These are phyloP conservation scores for Ogataea methylovora DNA, from an alignment of 805 yeast genomes.

Conservation along the genomic window DNA sequence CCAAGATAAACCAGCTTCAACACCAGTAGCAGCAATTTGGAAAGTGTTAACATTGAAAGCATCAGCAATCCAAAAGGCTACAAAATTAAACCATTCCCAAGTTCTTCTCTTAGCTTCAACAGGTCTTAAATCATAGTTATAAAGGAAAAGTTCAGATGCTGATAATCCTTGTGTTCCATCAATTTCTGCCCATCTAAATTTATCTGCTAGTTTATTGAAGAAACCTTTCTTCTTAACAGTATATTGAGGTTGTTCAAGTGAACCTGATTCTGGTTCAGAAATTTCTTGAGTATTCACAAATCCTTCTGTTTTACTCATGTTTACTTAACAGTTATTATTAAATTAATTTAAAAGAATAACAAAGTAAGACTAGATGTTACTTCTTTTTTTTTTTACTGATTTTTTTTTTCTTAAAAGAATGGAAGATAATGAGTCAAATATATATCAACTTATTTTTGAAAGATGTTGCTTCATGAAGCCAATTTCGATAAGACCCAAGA, in stretches of 20 bases:
- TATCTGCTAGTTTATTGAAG: background rate
- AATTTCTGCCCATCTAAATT: constrained; percentile 13
- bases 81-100: constrained; percentile 83
- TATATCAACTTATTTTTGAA: too few relatives aligned
- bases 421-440: too few relatives aligned
- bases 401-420: too few relatives aligned
- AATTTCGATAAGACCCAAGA: too few relatives aligned
- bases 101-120: constrained; percentile 65
- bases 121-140: constrained; percentile 72
- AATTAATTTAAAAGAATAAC: background rate
- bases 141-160: constrained; percentile 55
- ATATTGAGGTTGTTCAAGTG: background rate
- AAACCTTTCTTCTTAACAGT: background rate
- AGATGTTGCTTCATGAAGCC: too few relatives aligned
- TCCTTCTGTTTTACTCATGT: background rate
- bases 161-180: constrained; percentile 31
- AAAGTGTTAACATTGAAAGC: constrained; percentile 86
- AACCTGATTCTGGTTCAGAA: background rate
- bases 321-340: background rate
- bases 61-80: constrained; percentile 83
- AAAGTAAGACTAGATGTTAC: too few relatives aligned
- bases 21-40: constrained; percentile 88
- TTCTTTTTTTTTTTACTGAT: too few relatives aligned
- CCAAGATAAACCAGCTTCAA: constrained; percentile 72
- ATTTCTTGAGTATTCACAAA: background rate